phyloP scores from a whole-genome alignment of 2,329 filamentous ascomycete species.

The Cytospora chrysosperma region DNA sequence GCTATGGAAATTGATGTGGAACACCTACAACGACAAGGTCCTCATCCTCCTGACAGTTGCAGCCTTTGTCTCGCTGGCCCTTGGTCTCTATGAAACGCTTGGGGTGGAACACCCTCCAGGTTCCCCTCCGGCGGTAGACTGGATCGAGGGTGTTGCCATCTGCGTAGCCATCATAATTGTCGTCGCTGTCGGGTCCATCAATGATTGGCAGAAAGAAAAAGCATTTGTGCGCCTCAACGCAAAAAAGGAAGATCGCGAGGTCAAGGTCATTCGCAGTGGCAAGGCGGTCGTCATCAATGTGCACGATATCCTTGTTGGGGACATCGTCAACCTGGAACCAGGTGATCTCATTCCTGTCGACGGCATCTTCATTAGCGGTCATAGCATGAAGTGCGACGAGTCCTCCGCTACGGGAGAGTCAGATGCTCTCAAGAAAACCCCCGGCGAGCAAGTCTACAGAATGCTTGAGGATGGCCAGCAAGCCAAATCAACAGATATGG shows the following conservation, averaged over 20 bases:
- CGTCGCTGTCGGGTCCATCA: constrained; percentile 57
- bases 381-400: constrained; percentile 67
- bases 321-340: constrained; percentile 65
- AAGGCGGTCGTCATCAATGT: constrained; percentile 60
- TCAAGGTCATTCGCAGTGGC: constrained; percentile 64
- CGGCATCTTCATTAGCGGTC: constrained; percentile 62
- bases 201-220: constrained; percentile 63
- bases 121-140: constrained; percentile 49
- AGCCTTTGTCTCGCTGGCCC: constrained; percentile 64
- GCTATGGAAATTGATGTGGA: constrained; percentile 62
- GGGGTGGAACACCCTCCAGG: constrained; percentile 43
- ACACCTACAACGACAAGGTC: constrained; percentile 72
- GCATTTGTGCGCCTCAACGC: constrained; percentile 59
- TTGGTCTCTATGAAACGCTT: constrained; percentile 68
- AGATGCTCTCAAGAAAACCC: constrained; percentile 65
- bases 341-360: constrained; percentile 68
- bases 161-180: constrained; percentile 61
- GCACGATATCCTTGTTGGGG: constrained; percentile 63
- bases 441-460: constrained; percentile 56
- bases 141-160: constrained; percentile 64
- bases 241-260: constrained; percentile 60
- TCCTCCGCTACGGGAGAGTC: constrained; percentile 70
- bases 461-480: constrained; percentile 49
- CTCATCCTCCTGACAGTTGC: constrained; percentile 68
- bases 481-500: constrained; percentile 44